Percentiles rank a stretch among this genome's conserved stretches.
phyloP scores from a whole-genome alignment of 2,329 filamentous ascomycete species.

The Pseudocercospora crystallina region DNA sequence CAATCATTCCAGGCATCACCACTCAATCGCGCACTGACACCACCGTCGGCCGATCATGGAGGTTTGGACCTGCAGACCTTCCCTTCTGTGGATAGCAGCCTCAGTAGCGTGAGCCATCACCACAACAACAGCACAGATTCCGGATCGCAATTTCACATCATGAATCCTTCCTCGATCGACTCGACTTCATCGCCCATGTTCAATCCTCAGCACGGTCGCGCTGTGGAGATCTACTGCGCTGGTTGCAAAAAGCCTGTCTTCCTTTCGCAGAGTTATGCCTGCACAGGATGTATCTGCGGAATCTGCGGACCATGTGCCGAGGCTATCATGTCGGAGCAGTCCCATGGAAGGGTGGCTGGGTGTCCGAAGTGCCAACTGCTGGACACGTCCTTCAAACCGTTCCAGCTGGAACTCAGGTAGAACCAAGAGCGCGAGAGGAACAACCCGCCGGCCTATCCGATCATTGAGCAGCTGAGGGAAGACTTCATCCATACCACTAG shows the following conservation, averaged over 20 bases:
- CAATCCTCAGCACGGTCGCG: conserved; percentile 18
- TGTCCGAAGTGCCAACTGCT: conserved; percentile 78
- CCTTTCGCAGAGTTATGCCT: conserved; percentile 83
- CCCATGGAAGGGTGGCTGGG: conserved; percentile 63
- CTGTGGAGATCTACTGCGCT: conserved; percentile 69
- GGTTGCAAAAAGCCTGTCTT: conserved; percentile 76
- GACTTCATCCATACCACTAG: too few relatives aligned
- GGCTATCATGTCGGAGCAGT: conserved; percentile 72
- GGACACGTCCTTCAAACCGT: conserved; percentile 78
- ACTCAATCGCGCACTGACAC: conserved; percentile 84
- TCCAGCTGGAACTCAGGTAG: conserved; percentile 79
- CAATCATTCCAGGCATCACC: conserved; percentile 83
- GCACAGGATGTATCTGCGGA: conserved; percentile 93
- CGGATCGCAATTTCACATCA: conserved; percentile 68
- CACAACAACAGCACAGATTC: conserved; percentile 42
- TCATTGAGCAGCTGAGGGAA: too few relatives aligned
- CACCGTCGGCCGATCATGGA: conserved; percentile 56
- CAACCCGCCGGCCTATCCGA: too few relatives aligned
- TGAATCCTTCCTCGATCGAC: conserved; percentile 45
- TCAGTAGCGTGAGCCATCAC: conserved; percentile 30
- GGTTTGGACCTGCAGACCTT: conserved; percentile 64
- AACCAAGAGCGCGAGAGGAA: conserved; percentile 1
- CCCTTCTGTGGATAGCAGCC: conserved; percentile 79
- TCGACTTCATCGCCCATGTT: conserved; percentile 56
- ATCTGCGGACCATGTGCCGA: conserved; percentile 87